Evolutionary conservation across 2,329 filamentous ascomycete species (phyloP).

Genomic region (Pseudocercospora fuligena): DNA sequence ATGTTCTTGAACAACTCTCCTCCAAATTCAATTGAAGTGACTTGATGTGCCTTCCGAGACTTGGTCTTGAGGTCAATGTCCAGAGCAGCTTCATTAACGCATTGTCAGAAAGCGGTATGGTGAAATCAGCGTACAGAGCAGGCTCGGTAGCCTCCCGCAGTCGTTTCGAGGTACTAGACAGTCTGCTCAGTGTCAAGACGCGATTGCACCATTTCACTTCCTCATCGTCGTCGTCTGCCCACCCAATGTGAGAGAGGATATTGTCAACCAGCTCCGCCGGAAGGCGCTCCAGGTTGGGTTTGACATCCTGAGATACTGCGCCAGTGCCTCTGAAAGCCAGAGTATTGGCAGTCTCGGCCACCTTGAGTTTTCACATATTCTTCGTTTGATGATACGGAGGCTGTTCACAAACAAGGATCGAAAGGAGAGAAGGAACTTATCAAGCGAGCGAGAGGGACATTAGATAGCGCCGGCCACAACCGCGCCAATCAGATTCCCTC

Average conservation of each 20-base stretch:
- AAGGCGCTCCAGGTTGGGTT: neutral
- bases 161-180: neutral
- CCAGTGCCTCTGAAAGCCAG: neutral
- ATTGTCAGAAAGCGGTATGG: no score
- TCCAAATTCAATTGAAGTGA: no score
- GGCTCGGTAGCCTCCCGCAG: no score
- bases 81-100: no score
- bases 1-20: no score
- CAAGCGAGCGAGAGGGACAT: neutral
- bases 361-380: neutral
- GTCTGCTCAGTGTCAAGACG: neutral
- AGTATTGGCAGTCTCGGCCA: neutral
- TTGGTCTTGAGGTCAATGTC: no score
- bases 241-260: neutral
- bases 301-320: neutral
- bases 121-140: no score
- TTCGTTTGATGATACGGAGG: neutral
- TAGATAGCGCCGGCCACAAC: neutral
- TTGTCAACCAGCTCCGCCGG: neutral
- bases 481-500: neutral
- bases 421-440: neutral
- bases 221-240: neutral
- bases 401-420: neutral
- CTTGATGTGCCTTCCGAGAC: no score
- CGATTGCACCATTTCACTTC: neutral